These are phyloP conservation scores for Fistulifera pelliculosa DNA, from an alignment of 108 stramenopile genomes.

Conservation along the genomic window DNA sequence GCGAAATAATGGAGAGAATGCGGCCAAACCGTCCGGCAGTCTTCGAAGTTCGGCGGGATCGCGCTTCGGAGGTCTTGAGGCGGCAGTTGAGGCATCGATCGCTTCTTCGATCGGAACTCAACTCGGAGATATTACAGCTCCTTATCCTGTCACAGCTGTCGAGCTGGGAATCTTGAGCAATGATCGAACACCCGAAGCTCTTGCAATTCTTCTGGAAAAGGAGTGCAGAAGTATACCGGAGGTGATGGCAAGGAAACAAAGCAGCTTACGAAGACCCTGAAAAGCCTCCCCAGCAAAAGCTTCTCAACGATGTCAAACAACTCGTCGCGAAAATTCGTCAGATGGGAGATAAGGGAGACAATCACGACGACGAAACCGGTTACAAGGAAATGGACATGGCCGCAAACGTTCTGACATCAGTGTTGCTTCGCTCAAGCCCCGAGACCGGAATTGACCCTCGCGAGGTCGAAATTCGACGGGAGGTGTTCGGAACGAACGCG, in stretches of 20 bases:
- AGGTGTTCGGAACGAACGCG: slow-evolving; percentile 65
- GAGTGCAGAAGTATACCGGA: slow-evolving; percentile 15
- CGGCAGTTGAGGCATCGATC: slow-evolving; percentile 30
- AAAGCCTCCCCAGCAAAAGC: slow-evolving; percentile 8
- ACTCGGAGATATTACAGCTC: slow-evolving; percentile 10
- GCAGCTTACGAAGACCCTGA: slow-evolving; percentile 22
- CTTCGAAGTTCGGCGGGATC: no score
- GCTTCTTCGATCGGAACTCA: slow-evolving; percentile 23
- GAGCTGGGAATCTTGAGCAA: slow-evolving; percentile 48
- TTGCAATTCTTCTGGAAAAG: slow-evolving; percentile 51
- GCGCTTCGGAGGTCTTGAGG: slow-evolving; percentile 46
- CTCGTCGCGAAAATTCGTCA: slow-evolving; percentile 34
- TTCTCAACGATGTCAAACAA: slow-evolving; percentile 21
- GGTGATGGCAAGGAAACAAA: slow-evolving; percentile 10
- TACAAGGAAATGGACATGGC: slow-evolving; percentile 48
- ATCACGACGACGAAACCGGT: slow-evolving; percentile 15
- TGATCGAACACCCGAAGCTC: slow-evolving; percentile 46
- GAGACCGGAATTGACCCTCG: slow-evolving; percentile 54
- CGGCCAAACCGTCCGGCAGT: no score
- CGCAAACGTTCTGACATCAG: slow-evolving; percentile 55
- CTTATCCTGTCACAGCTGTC: slow-evolving; percentile 13
- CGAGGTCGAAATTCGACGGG: slow-evolving; percentile 53
- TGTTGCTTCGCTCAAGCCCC: slow-evolving; percentile 50
- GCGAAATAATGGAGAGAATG: no score
- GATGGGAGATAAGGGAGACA: background rate